Evolutionary conservation across 257 asterid genomes (phyloP).

Genomic region (Solanum chmielewskii): DNA sequence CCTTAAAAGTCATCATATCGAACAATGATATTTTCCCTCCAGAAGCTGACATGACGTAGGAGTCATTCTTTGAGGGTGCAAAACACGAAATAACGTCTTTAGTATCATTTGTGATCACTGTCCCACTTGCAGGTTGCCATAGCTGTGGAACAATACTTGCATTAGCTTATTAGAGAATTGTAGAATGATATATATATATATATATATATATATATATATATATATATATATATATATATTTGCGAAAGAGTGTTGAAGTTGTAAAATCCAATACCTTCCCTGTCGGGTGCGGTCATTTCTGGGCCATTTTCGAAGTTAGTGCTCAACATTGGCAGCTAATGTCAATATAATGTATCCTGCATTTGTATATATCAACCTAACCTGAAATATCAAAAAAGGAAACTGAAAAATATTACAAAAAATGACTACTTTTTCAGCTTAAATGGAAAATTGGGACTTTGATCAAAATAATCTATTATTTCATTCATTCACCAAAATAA

Average conservation of each 20-base stretch:
- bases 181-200: neutral
- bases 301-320: constrained; percentile 61
- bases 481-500: too few relatives aligned
- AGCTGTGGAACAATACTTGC: constrained; percentile 35
- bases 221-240: neutral
- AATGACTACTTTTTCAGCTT: neutral
- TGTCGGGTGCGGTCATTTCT: constrained; percentile 30
- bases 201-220: neutral
- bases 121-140: constrained; percentile 52
- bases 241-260: neutral
- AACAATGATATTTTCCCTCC: constrained; percentile 54
- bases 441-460: neutral
- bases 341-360: constrained; percentile 48
- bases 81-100: constrained; percentile 52
- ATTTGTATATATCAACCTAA: constrained; percentile 44
- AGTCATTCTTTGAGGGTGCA: constrained; percentile 57
- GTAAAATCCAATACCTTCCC: constrained; percentile 27
- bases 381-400: constrained; percentile 10
- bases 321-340: constrained; percentile 46
- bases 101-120: constrained; percentile 50
- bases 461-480: too few relatives aligned
- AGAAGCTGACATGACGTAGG: constrained; percentile 59
- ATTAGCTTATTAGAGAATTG: constrained; percentile 28
- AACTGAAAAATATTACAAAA: neutral
- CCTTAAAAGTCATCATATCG: constrained; percentile 58